A percentile compares a stretch with the other conserved stretches of the same genome.
Evolutionary conservation across 2,329 filamentous ascomycete species (phyloP).

Genomic region (Hymenoscyphus fructigenus): DNA sequence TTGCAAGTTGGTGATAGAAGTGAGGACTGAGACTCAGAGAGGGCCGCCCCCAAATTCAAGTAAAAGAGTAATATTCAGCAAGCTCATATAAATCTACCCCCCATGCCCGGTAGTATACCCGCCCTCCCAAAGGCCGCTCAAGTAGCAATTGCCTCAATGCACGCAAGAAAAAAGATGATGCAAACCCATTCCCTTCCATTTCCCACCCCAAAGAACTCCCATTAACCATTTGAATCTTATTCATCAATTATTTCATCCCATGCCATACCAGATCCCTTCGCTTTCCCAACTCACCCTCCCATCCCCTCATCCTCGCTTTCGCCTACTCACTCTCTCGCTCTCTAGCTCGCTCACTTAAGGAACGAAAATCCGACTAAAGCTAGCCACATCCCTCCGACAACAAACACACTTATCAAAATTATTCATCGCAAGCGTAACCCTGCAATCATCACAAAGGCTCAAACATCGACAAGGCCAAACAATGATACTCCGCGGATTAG

Average conservation of each 20-base stretch:
- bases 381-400: constrained; percentile 82
- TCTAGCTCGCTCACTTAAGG: constrained; percentile 47
- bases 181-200: neutral
- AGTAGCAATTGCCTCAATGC: too few species aligned
- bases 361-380: constrained; percentile 89
- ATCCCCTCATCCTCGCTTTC: too few species aligned
- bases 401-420: constrained; percentile 97
- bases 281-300: too few species aligned
- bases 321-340: neutral
- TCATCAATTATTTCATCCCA: neutral
- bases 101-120: too few species aligned
- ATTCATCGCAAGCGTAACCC: constrained; percentile 91
- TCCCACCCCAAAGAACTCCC: neutral
- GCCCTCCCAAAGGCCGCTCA: too few species aligned
- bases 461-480: constrained; percentile 97
- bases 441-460: constrained; percentile 90
- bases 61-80: too few species aligned
- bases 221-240: neutral
- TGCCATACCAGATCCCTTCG: too few species aligned
- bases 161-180: neutral
- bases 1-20: neutral
- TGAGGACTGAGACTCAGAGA: neutral
- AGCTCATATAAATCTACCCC: too few species aligned
- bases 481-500: constrained; percentile 80
- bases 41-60: too few species aligned